Percentiles rank a stretch among this genome's conserved stretches.
phyloP scores from a whole-genome alignment of 345 rosid species.

The Brassica incana region DNA sequence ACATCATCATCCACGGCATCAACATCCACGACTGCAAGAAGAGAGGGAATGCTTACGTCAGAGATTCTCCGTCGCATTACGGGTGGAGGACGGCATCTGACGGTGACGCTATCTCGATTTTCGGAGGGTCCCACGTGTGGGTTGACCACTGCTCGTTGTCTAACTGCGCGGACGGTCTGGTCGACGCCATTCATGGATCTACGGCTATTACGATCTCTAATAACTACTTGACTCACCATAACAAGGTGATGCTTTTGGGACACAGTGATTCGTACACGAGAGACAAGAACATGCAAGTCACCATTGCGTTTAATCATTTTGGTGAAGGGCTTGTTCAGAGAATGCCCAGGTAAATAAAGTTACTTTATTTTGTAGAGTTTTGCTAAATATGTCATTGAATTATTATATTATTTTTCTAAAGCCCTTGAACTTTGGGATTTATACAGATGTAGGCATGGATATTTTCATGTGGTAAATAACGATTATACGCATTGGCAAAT shows the following conservation, averaged over 20 bases:
- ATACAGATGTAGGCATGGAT: slow-evolving; percentile 59
- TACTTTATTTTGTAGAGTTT: background rate
- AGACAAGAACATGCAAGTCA: slow-evolving; percentile 69
- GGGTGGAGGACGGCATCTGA: slow-evolving; percentile 68
- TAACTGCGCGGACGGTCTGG: slow-evolving; percentile 55
- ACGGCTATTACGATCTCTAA: slow-evolving; percentile 64
- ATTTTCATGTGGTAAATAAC: slow-evolving; percentile 71
- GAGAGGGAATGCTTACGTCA: slow-evolving; percentile 60
- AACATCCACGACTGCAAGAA: slow-evolving; percentile 59
- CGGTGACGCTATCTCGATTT: slow-evolving; percentile 60
- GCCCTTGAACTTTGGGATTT: background rate
- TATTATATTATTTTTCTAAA: background rate
- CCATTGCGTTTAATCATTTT: slow-evolving; percentile 70
- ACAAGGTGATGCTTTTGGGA: slow-evolving; percentile 69
- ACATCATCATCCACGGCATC: slow-evolving; percentile 55
- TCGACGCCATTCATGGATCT: slow-evolving; percentile 63
- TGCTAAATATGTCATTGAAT: background rate
- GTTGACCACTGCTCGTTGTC: slow-evolving; percentile 67
- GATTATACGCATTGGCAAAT: slow-evolving; percentile 67
- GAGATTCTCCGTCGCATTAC: slow-evolving; percentile 60
- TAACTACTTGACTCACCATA: slow-evolving; percentile 55
- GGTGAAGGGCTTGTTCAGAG: slow-evolving; percentile 73
- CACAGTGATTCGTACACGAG: slow-evolving; percentile 56
- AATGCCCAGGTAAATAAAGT: slow-evolving; percentile 56
- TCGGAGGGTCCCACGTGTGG: slow-evolving; percentile 70